These are phyloP conservation scores for Talaromyces atroroseus DNA, from an alignment of 2,329 filamentous ascomycete species.

Conservation along the genomic window DNA sequence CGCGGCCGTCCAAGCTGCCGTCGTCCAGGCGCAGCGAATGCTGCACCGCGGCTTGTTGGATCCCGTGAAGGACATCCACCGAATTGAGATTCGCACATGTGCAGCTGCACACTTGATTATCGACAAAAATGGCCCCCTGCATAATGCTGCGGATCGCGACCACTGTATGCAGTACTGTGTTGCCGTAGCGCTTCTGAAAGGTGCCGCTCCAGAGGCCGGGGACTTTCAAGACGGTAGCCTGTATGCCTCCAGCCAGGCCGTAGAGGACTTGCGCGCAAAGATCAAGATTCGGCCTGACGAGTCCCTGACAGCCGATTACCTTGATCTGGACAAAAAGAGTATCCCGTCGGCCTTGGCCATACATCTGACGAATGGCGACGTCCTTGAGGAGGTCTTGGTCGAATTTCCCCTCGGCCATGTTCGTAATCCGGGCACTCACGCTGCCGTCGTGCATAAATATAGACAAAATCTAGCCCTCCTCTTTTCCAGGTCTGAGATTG, in stretches of 20 bases:
- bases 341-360: slow-evolving; percentile 20
- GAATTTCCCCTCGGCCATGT: slow-evolving; percentile 32
- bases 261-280: not conserved
- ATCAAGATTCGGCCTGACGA: too few relatives aligned
- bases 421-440: slow-evolving; percentile 16
- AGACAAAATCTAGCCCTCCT: slow-evolving; percentile 17
- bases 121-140: slow-evolving; percentile 20
- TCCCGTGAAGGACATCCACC: slow-evolving; percentile 15
- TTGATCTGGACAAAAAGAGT: slow-evolving; percentile 15
- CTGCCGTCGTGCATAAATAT: slow-evolving; percentile 18
- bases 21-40: slow-evolving; percentile 3
- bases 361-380: slow-evolving; percentile 15
- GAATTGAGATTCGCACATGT: slow-evolving; percentile 21
- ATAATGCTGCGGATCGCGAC: slow-evolving; percentile 23
- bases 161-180: slow-evolving; percentile 26
- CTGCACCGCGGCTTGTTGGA: slow-evolving; percentile 3
- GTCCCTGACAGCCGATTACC: slow-evolving; percentile 22
- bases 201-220: slow-evolving; percentile 11
- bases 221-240: slow-evolving; percentile 20
- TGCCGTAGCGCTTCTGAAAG: slow-evolving; percentile 23
- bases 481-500: slow-evolving; percentile 5
- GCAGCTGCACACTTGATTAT: slow-evolving; percentile 23
- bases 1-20: slow-evolving; percentile 22
- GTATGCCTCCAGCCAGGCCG: not conserved
- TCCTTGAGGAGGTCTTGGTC: slow-evolving; percentile 21